phyloP scores from a whole-genome alignment of 768 basidiomycete species.

The Kwoniella botswanensis region DNA sequence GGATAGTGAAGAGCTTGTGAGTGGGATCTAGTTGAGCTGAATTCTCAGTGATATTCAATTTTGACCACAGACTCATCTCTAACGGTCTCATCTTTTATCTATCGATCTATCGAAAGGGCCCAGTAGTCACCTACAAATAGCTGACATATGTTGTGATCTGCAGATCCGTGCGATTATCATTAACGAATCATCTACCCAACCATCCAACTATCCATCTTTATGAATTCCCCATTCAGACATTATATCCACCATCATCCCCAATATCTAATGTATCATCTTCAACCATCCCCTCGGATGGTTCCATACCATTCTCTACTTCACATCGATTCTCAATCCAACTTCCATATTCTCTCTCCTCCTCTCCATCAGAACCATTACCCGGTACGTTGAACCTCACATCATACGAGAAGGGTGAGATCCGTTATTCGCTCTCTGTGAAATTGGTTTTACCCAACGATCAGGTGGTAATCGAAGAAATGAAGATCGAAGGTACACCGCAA shows the following conservation, averaged over 20 bases:
- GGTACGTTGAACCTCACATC: constrained; percentile 50
- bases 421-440: constrained; percentile 39
- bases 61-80: no score
- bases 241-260: constrained; percentile 32
- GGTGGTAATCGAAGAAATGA: constrained; percentile 27
- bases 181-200: constrained; percentile 40
- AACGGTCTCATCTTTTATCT: no score
- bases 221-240: constrained; percentile 23
- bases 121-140: no score
- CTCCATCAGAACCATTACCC: constrained; percentile 30
- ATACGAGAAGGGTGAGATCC: constrained; percentile 42
- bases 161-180: constrained; percentile 36
- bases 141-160: background rate
- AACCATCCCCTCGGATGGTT: constrained; percentile 14
- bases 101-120: no score
- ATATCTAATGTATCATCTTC: constrained; percentile 13
- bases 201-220: constrained; percentile 34
- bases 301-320: constrained; percentile 33
- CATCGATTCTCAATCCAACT: constrained; percentile 49
- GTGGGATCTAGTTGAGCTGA: background rate
- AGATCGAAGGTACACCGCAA: constrained; percentile 46
- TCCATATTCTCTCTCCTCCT: constrained; percentile 11
- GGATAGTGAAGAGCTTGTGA: constrained; percentile 37
- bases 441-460: constrained; percentile 28
- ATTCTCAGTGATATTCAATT: no score